Conservation (phyloP, 495 filamentous ascomycete genomes). For the Opeltia flavorubescens region DNA sequence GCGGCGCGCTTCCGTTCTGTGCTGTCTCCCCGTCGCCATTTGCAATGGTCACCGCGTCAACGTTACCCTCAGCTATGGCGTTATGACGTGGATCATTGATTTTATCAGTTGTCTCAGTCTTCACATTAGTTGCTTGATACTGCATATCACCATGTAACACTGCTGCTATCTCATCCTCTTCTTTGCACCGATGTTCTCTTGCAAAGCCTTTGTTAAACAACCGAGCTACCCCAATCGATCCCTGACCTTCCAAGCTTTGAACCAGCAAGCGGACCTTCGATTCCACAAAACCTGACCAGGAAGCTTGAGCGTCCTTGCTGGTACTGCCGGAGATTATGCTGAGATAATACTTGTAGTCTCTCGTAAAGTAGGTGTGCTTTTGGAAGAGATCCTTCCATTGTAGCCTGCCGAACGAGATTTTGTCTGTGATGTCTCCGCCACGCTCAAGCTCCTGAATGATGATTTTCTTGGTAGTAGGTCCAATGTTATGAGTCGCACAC, state of each 20-base stretch:
- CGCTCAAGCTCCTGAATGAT: slow-evolving; percentile 71
- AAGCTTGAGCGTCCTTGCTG: slow-evolving; percentile 68
- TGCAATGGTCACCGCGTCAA: slow-evolving; percentile 25
- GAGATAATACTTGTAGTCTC: slow-evolving; percentile 88
- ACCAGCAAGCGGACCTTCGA: slow-evolving; percentile 82
- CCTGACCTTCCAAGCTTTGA: slow-evolving; percentile 58
- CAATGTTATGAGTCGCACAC: slow-evolving; percentile 92
- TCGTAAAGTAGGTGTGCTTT: slow-evolving; percentile 82
- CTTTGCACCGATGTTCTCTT: slow-evolving; percentile 57
- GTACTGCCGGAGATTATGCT: slow-evolving; percentile 74
- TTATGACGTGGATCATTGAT: slow-evolving; percentile 40
- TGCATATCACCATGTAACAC: slow-evolving; percentile 59
- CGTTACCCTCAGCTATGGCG: slow-evolving; percentile 32
- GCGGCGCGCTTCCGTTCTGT: slow-evolving; percentile 18
- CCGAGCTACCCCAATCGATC: slow-evolving; percentile 66
- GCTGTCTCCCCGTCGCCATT: slow-evolving; percentile 27
- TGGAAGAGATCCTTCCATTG: slow-evolving; percentile 80
- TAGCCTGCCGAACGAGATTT: slow-evolving; percentile 59
- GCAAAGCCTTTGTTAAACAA: slow-evolving; percentile 91
- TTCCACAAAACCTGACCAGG: slow-evolving; percentile 85
- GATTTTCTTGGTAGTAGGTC: slow-evolving; percentile 66
- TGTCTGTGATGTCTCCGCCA: slow-evolving; percentile 61
- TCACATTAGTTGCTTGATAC: slow-evolving; percentile 46
- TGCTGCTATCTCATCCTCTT: slow-evolving; percentile 52
- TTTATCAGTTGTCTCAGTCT: slow-evolving; percentile 44